Percentiles rank a stretch among this genome's conserved stretches.
Conservation (phyloP, 768 basidiomycete species). For the Boletus edulis region DNA sequence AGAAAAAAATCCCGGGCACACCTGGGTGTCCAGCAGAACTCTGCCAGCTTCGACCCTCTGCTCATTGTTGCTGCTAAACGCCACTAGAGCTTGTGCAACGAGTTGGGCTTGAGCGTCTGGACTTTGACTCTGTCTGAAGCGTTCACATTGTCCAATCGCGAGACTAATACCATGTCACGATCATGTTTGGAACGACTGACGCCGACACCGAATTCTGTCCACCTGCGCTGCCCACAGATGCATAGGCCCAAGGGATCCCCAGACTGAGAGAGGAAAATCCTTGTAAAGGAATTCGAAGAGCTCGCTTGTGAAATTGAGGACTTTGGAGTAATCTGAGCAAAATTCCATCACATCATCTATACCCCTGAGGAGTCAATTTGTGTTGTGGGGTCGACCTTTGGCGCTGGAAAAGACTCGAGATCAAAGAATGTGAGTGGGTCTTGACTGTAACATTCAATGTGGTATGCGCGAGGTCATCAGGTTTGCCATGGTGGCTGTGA, state of each 20-base stretch:
- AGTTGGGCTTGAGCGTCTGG: background rate
- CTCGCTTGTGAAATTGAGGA: too few relatives aligned
- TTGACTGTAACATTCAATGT: background rate
- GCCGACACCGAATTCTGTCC: too few relatives aligned
- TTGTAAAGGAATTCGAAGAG: too few relatives aligned
- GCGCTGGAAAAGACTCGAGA: background rate
- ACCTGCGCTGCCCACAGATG: too few relatives aligned
- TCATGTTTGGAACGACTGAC: too few relatives aligned
- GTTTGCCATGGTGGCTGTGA: too few relatives aligned
- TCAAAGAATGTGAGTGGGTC: background rate
- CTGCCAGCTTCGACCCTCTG: background rate
- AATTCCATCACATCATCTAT: too few relatives aligned
- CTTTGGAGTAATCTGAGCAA: too few relatives aligned
- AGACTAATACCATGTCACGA: background rate
- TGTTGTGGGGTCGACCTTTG: background rate
- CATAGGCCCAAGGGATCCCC: too few relatives aligned
- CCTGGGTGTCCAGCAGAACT: background rate
- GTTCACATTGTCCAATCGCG: background rate
- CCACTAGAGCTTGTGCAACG: background rate
- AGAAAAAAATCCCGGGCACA: background rate
- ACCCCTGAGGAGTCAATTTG: too few relatives aligned
- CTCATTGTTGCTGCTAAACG: background rate
- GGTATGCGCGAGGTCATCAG: background rate
- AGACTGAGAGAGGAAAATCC: too few relatives aligned
- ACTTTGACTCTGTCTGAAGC: background rate